A percentile compares a stretch with the other conserved stretches of the same genome.
phyloP scores from a whole-genome alignment of 305 asterid genomes.

The Andrographis paniculata region DNA sequence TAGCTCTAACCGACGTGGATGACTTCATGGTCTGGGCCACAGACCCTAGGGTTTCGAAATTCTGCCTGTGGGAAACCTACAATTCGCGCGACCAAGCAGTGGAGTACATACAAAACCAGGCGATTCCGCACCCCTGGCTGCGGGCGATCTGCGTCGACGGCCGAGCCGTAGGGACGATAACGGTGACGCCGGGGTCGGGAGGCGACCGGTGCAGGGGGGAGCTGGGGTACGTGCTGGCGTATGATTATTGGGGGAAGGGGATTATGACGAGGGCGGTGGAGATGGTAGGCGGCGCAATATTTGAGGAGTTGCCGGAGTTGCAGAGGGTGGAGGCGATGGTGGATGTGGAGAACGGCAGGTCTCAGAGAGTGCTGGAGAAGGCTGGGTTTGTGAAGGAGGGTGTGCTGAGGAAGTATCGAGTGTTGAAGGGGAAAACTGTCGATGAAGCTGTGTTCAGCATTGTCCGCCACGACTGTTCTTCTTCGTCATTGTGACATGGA shows the following conservation, averaged over 20 bases:
- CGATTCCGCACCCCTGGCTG: conserved; percentile 42
- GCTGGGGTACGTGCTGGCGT: conserved; percentile 32
- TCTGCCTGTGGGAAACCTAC: conserved; percentile 36
- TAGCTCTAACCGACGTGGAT: conserved; percentile 30
- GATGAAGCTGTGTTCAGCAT: conserved; percentile 39
- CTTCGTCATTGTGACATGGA: neutral
- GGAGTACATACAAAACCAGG: conserved; percentile 25
- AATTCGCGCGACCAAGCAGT: conserved; percentile 31
- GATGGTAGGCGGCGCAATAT: conserved; percentile 20
- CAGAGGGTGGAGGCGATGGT: conserved; percentile 46
- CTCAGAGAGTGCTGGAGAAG: conserved; percentile 51
- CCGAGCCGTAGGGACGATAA: conserved; percentile 27
- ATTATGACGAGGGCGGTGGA: conserved; percentile 34
- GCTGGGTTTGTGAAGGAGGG: conserved; percentile 43
- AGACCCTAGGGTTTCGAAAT: conserved; percentile 31
- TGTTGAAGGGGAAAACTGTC: conserved; percentile 21
- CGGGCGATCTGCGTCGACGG: conserved; percentile 24
- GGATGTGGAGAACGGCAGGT: conserved; percentile 31
- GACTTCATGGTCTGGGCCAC: conserved; percentile 42
- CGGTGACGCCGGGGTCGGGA: conserved; percentile 26
- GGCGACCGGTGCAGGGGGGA: conserved; percentile 28
- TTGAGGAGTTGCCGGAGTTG: conserved; percentile 36
- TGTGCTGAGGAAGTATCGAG: conserved; percentile 28
- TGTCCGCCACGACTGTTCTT: conserved; percentile 13
- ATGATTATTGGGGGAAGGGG: conserved; percentile 39